Evolutionary conservation across 202 grass and related monocot species (phyloP), one percentile per base, ranked within the genome.

Genomic region (Carex sylvatica): DNA sequence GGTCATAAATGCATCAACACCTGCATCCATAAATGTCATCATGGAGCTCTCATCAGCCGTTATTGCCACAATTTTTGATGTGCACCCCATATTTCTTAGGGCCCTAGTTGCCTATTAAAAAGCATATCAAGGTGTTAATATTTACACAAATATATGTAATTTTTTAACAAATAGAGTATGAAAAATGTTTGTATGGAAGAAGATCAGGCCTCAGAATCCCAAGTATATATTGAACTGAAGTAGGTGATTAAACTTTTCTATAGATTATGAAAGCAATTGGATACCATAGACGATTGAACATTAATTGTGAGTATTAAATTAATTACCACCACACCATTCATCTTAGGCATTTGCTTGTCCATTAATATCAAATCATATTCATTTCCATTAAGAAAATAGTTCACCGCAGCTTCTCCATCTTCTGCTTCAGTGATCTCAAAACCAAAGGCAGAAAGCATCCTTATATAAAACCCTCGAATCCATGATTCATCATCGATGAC

Each of bases 281-380:
- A 6, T 65, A 65, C 26, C 14, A 65, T 30, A 30, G 7, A 30
- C 0, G 38, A 11, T 69, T 36, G 22, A 58, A 16, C 20, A 52
- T 58, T n/a, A n/a, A n/a, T n/a, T 61, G 9, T 28, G 38, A 24
- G 12, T 12, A 46, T 3, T 35, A 3, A 58, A 80, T 42, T 35
- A 61, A 63, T 80, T 75, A 84, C 82, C 82, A 75, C 18, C 36
- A 61, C 8, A 33, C 82, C 82, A 84, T 74, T 10, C 82, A 84
- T 84, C 18, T 51, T 22, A 60, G 82, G 82, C 69, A 84, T 84
- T 12, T 84, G 20, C 30, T 51, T 61, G 18, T 84, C 82, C 68
- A 84, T 84, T 13, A 84, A 2, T 40, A 84, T 46, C 23, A 75
- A 3, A 61, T 74, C 82, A 30, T 31, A 74, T 70, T 56, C 61